Percentiles rank a stretch among this genome's conserved stretches.
Evolutionary conservation across 345 rosid species (phyloP).

Genomic region (Hibiscus trionum): DNA sequence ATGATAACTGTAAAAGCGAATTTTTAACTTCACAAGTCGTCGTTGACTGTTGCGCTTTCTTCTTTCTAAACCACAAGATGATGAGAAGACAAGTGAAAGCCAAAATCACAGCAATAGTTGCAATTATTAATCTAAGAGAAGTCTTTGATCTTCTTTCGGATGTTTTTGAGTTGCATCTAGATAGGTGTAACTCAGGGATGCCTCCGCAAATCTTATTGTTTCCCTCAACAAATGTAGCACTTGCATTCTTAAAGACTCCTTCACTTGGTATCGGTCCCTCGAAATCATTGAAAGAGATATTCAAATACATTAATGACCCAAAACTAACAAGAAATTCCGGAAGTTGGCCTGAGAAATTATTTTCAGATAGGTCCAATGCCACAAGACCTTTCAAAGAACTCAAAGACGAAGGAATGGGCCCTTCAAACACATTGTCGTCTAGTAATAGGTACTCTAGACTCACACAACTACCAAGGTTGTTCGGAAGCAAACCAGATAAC

Average conservation of each 20-base stretch:
- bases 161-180: slow-evolving; percentile 8
- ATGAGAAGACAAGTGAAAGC: not conserved
- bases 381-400: not conserved
- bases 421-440: not conserved
- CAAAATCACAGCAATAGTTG: not conserved
- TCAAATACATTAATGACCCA: slow-evolving; percentile 2
- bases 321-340: slow-evolving; percentile 2
- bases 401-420: not conserved
- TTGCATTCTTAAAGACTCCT: slow-evolving; percentile 20
- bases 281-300: slow-evolving; percentile 18
- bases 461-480: not conserved
- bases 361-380: not conserved
- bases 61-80: not conserved
- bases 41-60: not conserved
- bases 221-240: slow-evolving; percentile 8
- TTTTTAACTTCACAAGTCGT: not conserved
- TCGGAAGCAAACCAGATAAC: not conserved
- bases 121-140: slow-evolving; percentile 1
- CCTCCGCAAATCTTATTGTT: slow-evolving; percentile 21
- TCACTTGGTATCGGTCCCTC: slow-evolving; percentile 21
- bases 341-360: slow-evolving; percentile 13
- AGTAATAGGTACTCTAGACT: not conserved
- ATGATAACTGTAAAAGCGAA: slow-evolving; percentile 3
- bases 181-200: slow-evolving; percentile 2
- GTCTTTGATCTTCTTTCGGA: not conserved